phyloP scores from a whole-genome alignment of 2,329 filamentous ascomycete genomes.

The Aureobasidium sp. region DNA sequence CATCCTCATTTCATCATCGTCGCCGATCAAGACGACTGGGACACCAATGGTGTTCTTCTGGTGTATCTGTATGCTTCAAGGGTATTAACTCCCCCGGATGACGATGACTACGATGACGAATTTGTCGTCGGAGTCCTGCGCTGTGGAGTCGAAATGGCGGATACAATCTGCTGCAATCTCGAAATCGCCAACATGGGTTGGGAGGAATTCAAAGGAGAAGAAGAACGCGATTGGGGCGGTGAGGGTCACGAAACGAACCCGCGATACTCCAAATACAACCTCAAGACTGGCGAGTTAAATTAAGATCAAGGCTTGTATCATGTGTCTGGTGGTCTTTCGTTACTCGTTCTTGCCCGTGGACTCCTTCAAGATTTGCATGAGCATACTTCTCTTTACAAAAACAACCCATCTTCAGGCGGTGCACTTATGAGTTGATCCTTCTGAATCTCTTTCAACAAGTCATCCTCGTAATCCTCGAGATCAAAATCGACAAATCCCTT shows the following conservation, averaged over 20 bases:
- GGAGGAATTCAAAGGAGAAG: neutral
- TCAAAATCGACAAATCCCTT: neutral
- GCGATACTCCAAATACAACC: neutral
- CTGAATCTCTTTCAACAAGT: neutral
- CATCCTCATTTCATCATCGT: conserved; percentile 4
- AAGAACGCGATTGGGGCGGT: neutral
- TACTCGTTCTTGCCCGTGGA: neutral
- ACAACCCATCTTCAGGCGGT: neutral
- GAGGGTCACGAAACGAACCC: neutral
- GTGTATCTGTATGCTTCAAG: neutral
- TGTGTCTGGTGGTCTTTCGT: too few relatives aligned
- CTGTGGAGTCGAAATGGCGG: neutral
- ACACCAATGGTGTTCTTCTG: neutral
- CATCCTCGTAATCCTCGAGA: neutral
- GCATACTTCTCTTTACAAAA: neutral
- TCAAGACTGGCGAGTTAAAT: neutral
- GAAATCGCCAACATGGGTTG: neutral
- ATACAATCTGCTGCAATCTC: neutral
- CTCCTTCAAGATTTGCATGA: neutral
- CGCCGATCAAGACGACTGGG: neutral
- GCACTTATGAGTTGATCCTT: neutral
- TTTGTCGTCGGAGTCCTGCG: neutral
- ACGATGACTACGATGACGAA: neutral
- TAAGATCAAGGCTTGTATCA: neutral
- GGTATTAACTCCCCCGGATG: neutral